These are phyloP conservation scores for Remersonia thermophila DNA, from an alignment of 2,329 filamentous ascomycete genomes.

Conservation along the genomic window DNA sequence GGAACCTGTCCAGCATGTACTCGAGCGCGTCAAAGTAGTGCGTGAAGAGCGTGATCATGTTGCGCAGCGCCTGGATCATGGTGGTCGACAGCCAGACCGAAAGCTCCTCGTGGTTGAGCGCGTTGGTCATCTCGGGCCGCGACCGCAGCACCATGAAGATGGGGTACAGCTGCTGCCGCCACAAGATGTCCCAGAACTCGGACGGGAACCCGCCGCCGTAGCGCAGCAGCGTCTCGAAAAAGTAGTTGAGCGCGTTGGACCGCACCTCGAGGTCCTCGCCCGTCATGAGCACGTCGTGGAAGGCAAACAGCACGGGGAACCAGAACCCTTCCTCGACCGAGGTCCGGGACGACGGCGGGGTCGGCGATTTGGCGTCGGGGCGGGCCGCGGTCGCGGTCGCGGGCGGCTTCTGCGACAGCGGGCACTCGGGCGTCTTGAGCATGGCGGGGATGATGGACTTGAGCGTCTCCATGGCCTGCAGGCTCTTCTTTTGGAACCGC, in stretches of 20 bases:
- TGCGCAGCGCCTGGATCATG: constrained; percentile 95
- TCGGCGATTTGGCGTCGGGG: constrained; percentile 31
- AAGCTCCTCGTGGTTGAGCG: constrained; percentile 87
- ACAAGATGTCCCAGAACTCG: constrained; percentile 97
- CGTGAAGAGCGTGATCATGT: constrained; percentile 97
- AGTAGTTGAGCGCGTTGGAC: constrained; percentile 81
- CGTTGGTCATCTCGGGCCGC: constrained; percentile 91
- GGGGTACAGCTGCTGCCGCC: constrained; percentile 90
- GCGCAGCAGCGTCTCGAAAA: constrained; percentile 83
- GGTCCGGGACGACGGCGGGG: constrained; percentile 55
- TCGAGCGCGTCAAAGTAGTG: constrained; percentile 95
- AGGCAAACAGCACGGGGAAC: constrained; percentile 96
- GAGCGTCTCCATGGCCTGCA: constrained; percentile 88
- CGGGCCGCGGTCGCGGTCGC: constrained; percentile 20
- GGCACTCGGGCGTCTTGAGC: constrained; percentile 91
- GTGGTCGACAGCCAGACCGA: constrained; percentile 98
- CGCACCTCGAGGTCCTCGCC: constrained; percentile 95
- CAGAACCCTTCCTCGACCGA: constrained; percentile 95
- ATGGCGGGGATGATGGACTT: constrained; percentile 91
- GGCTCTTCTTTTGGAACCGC: constrained; percentile 95
- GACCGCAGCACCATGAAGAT: constrained; percentile 98
- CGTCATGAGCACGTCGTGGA: constrained; percentile 98
- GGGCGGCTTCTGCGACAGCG: constrained; percentile 56
- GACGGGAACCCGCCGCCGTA: constrained; percentile 85
- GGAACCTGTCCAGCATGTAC: constrained; percentile 96